Percentiles rank a stretch among this genome's conserved stretches.
Conservation (phyloP, 2,329 filamentous ascomycete species). For the Neonectria neomacrospora region DNA sequence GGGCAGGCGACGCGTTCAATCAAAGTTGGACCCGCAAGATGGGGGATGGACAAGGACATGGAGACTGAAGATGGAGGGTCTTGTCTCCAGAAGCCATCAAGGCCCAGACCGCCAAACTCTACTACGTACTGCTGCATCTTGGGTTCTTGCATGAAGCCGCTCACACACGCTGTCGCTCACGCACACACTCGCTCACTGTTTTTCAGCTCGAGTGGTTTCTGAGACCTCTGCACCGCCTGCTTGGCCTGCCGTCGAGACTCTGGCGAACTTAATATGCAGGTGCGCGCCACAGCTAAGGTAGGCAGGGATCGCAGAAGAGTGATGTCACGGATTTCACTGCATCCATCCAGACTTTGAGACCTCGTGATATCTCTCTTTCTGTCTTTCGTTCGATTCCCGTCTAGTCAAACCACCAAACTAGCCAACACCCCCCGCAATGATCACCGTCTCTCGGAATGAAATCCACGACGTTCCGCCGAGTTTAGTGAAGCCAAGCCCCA, state of each 20-base stretch:
- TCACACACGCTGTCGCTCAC: neutral
- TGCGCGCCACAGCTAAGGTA: constrained; percentile 9
- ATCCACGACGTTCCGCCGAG: constrained; percentile 3
- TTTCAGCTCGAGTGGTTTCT: constrained; percentile 16
- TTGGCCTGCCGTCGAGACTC: constrained; percentile 13
- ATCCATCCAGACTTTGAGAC: neutral
- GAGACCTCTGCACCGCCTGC: constrained; percentile 18
- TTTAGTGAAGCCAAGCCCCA: neutral
- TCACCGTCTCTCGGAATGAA: constrained; percentile 8
- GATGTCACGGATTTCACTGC: constrained; percentile 5
- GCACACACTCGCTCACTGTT: neutral
- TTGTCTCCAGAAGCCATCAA: neutral
- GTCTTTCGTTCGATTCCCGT: neutral
- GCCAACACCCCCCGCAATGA: neutral
- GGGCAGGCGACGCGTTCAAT: constrained; percentile 17
- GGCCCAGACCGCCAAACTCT: neutral
- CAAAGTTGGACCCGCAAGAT: constrained; percentile 1
- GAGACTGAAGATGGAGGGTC: neutral
- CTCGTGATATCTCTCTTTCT: neutral
- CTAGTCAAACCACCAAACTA: neutral
- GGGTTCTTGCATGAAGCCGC: constrained; percentile 3
- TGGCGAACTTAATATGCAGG: no score
- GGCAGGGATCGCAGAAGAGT: constrained; percentile 12
- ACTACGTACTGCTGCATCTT: neutral
- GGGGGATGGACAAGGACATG: neutral